phyloP scores from a whole-genome alignment of 2,329 filamentous ascomycete genomes.

The Phymatotrichopsis omnivora region DNA sequence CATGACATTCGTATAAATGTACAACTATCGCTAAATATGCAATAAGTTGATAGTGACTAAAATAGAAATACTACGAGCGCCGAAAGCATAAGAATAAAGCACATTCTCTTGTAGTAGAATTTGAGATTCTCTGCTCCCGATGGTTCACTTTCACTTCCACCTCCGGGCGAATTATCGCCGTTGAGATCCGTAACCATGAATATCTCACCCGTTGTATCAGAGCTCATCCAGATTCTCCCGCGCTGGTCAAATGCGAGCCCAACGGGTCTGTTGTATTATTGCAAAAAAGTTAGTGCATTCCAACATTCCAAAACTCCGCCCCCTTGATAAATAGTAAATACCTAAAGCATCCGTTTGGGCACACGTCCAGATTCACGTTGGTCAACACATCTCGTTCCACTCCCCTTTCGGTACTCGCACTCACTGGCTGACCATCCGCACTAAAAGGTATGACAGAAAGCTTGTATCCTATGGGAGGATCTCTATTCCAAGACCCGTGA shows the following conservation, averaged over 20 bases:
- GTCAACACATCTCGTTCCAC: constrained; percentile 30
- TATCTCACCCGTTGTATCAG: constrained; percentile 55
- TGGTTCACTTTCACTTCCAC: neutral
- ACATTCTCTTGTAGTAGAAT: too few species aligned
- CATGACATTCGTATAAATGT: too few species aligned
- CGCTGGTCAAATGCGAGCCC: constrained; percentile 39
- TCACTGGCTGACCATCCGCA: constrained; percentile 14
- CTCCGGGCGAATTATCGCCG: too few species aligned
- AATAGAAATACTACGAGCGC: too few species aligned
- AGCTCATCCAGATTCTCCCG: constrained; percentile 52
- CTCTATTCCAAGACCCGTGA: constrained; percentile 56
- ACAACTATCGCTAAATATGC: too few species aligned
- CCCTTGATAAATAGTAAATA: neutral
- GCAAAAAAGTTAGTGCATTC: neutral
- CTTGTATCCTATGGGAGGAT: constrained; percentile 36
- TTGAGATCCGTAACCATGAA: constrained; percentile 47
- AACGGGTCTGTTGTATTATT: constrained; percentile 8
- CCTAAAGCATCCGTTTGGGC: constrained; percentile 26
- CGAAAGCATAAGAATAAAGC: too few species aligned
- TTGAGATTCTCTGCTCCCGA: too few species aligned
- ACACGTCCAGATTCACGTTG: constrained; percentile 18
- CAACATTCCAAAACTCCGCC: too few species aligned
- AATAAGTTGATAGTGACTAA: too few species aligned
- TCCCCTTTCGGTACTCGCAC: neutral
- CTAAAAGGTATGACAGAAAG: constrained; percentile 36